These are phyloP conservation scores for Pseudogymnoascus sp. DNA, from an alignment of 2,329 filamentous ascomycete species.

Conservation along the genomic window DNA sequence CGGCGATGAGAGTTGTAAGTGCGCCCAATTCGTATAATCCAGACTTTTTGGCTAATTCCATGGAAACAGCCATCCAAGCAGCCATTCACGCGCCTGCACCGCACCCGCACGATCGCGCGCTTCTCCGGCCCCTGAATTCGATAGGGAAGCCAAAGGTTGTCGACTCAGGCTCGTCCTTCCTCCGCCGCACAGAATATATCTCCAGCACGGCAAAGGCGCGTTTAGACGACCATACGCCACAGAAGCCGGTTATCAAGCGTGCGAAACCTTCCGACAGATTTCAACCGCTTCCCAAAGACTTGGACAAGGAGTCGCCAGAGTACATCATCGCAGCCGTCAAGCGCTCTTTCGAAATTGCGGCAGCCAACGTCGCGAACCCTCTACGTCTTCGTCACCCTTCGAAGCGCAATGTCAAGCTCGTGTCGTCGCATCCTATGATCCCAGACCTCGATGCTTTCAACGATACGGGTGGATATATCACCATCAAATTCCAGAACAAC, in stretches of 20 bases:
- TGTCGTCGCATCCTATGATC: slow-evolving; percentile 52
- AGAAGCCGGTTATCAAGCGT: slow-evolving; percentile 27
- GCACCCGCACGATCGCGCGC: slow-evolving; percentile 74
- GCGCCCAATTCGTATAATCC: slow-evolving; percentile 12
- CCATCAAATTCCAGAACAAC: slow-evolving; percentile 60
- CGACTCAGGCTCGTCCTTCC: slow-evolving; percentile 78
- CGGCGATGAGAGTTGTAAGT: slow-evolving; percentile 83
- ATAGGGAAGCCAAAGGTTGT: slow-evolving; percentile 75
- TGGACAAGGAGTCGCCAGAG: slow-evolving; percentile 53
- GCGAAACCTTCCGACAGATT: slow-evolving; percentile 42
- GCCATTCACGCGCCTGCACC: slow-evolving; percentile 60
- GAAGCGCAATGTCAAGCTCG: slow-evolving; percentile 46
- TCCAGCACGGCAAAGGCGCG: slow-evolving; percentile 46
- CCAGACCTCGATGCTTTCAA: slow-evolving; percentile 62
- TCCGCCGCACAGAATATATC: slow-evolving; percentile 94
- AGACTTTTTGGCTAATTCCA: slow-evolving; percentile 9
- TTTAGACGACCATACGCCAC: slow-evolving; percentile 40
- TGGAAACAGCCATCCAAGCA: slow-evolving; percentile 66
- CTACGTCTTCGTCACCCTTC: slow-evolving; percentile 48
- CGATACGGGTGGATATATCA: slow-evolving; percentile 60
- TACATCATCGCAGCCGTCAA: slow-evolving; percentile 62
- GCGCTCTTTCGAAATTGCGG: slow-evolving; percentile 49
- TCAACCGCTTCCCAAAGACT: slow-evolving; percentile 31
- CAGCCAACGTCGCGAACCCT: slow-evolving; percentile 45
- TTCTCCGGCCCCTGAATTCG: slow-evolving; percentile 74